These are phyloP conservation scores for Mortierella hygrophila DNA, from an alignment of 192 early-diverging fungal species.

Conservation along the genomic window DNA sequence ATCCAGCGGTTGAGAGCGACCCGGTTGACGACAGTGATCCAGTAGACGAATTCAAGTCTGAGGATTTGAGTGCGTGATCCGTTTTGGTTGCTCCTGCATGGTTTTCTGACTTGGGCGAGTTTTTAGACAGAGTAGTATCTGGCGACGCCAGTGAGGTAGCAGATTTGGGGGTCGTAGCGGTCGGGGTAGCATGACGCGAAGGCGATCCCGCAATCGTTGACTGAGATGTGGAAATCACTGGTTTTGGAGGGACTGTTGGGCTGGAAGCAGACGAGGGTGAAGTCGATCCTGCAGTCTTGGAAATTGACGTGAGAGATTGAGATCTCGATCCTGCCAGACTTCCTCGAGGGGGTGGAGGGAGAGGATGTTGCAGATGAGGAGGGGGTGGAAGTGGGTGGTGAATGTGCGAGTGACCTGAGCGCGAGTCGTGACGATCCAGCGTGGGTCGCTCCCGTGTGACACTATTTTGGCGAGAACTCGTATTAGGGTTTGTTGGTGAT, in stretches of 20 bases:
- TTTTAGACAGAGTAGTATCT: background rate
- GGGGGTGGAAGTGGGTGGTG: slow-evolving; percentile 24
- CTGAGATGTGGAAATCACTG: slow-evolving; percentile 12
- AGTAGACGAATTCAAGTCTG: background rate
- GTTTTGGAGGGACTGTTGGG: background rate
- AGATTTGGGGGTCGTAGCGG: slow-evolving; percentile 1
- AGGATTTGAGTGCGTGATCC: background rate
- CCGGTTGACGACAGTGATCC: slow-evolving; percentile 22
- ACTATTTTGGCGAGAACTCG: slow-evolving; percentile 5
- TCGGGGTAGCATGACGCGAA: background rate
- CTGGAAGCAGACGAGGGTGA: background rate
- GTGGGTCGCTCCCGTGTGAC: background rate
- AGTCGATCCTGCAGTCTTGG: background rate
- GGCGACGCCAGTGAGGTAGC: background rate
- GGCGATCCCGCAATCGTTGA: slow-evolving; percentile 1
- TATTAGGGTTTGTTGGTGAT: background rate
- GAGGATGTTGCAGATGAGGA: slow-evolving; percentile 23
- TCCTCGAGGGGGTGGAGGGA: slow-evolving; percentile 15
- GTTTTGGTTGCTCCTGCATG: background rate
- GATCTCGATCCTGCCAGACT: slow-evolving; percentile 8
- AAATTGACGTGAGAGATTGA: background rate
- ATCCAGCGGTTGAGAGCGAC: slow-evolving; percentile 5
- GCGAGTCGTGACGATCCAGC: background rate
- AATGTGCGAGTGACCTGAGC: slow-evolving; percentile 3
- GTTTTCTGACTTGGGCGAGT: background rate